A percentile compares a stretch with the other conserved stretches of the same genome.
These are phyloP conservation scores for Ceratobasidium sp. DNA, from an alignment of 1,284 basidiomycete species.

Conservation along the genomic window DNA sequence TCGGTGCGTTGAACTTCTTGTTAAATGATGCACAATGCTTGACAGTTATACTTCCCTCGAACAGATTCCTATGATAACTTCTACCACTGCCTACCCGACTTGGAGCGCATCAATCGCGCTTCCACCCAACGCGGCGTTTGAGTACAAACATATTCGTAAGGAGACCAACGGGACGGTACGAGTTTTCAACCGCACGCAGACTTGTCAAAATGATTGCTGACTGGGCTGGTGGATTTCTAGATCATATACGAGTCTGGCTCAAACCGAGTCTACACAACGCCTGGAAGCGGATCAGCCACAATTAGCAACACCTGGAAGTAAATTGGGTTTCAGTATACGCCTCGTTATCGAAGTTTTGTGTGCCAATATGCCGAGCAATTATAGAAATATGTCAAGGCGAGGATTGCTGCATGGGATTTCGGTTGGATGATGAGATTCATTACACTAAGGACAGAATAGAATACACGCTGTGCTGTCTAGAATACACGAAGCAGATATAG, in stretches of 20 bases:
- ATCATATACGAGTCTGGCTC: conserved; percentile 5
- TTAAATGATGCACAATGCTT: neutral
- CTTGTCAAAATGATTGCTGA: neutral
- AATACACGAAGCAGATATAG: neutral
- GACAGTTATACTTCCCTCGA: too few species aligned
- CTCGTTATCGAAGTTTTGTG: too few species aligned
- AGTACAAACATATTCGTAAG: conserved; percentile 25
- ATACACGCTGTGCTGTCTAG: neutral
- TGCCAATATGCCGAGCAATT: too few species aligned
- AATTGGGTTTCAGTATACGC: neutral
- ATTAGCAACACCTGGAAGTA: conserved; percentile 18
- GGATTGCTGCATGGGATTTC: too few species aligned
- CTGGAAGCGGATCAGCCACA: conserved; percentile 9
- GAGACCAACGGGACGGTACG: conserved; percentile 18
- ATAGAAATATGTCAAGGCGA: too few species aligned
- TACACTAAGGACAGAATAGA: neutral
- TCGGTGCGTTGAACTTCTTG: neutral
- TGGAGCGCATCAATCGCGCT: conserved; percentile 9
- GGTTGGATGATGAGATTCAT: neutral
- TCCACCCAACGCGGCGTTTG: conserved; percentile 5
- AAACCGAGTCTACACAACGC: conserved; percentile 16
- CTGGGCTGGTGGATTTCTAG: neutral
- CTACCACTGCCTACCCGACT: conserved; percentile 17
- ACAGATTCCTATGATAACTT: conserved; percentile 20
- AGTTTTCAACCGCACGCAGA: too few species aligned